phyloP scores from a whole-genome alignment of 108 stramenopile species.

The Conticribra guillardii region DNA sequence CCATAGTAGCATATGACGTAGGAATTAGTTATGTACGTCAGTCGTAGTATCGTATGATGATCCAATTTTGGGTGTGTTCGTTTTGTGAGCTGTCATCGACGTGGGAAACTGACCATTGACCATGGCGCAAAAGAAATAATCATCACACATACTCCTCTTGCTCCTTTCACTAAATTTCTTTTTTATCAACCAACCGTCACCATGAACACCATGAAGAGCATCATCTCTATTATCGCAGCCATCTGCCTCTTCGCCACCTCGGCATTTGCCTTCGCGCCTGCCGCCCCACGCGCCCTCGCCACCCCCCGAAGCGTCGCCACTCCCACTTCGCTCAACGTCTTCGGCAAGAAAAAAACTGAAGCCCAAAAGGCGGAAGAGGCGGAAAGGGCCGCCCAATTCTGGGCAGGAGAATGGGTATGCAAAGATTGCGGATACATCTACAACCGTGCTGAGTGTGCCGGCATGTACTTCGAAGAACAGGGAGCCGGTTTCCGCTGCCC shows the following conservation, averaged over 20 bases:
- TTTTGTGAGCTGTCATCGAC: too few relatives aligned
- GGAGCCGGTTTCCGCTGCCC: conserved; percentile 94
- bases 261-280: conserved; percentile 31
- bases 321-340: conserved; percentile 74
- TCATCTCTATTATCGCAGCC: conserved; percentile 38
- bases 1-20: too few relatives aligned
- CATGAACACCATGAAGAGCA: conserved; percentile 34
- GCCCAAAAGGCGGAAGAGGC: conserved; percentile 70
- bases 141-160: too few relatives aligned
- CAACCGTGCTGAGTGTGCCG: conserved; percentile 92
- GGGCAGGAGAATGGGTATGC: conserved; percentile 98
- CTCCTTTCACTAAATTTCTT: too few relatives aligned
- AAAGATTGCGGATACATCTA: conserved; percentile 98
- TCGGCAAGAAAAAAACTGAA: conserved; percentile 79
- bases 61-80: too few relatives aligned
- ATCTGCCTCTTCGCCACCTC: conserved; percentile 39
- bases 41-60: too few relatives aligned
- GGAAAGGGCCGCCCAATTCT: conserved; percentile 71
- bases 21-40: too few relatives aligned
- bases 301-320: conserved; percentile 13
- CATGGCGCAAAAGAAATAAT: too few relatives aligned
- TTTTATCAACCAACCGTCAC: too few relatives aligned
- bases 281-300: conserved; percentile 28
- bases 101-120: too few relatives aligned
- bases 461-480: conserved; percentile 94